phyloP scores from a whole-genome alignment of 306 rosid genomes.

The Acacia crassicarpa region DNA sequence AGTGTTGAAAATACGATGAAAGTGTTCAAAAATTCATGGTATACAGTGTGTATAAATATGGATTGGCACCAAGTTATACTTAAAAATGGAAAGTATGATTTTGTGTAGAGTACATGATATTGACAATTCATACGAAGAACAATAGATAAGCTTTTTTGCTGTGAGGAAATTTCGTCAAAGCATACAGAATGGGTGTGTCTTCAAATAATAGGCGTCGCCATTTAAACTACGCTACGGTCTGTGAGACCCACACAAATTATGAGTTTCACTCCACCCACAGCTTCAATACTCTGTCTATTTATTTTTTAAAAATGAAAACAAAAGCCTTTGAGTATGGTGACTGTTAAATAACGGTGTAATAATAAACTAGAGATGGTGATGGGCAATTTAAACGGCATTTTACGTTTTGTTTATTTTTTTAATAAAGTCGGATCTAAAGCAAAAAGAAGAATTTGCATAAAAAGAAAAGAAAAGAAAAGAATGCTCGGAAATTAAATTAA shows the following conservation, averaged over 20 bases:
- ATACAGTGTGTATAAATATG: not conserved
- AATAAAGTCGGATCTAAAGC: not conserved
- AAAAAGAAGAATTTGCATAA: too few relatives aligned
- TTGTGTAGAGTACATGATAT: conserved; percentile 17
- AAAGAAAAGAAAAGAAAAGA: too few relatives aligned
- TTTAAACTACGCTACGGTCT: not conserved
- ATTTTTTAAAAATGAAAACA: not conserved
- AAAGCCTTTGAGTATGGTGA: not conserved
- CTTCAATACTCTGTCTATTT: not conserved
- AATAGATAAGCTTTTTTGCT: not conserved
- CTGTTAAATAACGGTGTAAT: not conserved
- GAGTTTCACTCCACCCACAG: not conserved
- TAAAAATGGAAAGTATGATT: conserved; percentile 25
- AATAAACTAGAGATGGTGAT: not conserved
- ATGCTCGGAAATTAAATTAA: too few relatives aligned
- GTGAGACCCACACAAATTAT: conserved; percentile 3
- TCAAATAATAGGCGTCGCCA: not conserved
- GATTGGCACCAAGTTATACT: conserved; percentile 22
- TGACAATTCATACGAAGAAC: conserved; percentile 15
- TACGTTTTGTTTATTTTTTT: too few relatives aligned
- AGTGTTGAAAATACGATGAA: not conserved
- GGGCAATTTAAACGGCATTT: not conserved
- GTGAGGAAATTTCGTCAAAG: not conserved
- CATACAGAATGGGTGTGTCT: not conserved
- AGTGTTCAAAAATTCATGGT: not conserved